Evolutionary conservation across 352 stramenopile genomes (phyloP), one percentile per base, ranked within the genome.

Genomic region (Phytophthora cryptogea): DNA sequence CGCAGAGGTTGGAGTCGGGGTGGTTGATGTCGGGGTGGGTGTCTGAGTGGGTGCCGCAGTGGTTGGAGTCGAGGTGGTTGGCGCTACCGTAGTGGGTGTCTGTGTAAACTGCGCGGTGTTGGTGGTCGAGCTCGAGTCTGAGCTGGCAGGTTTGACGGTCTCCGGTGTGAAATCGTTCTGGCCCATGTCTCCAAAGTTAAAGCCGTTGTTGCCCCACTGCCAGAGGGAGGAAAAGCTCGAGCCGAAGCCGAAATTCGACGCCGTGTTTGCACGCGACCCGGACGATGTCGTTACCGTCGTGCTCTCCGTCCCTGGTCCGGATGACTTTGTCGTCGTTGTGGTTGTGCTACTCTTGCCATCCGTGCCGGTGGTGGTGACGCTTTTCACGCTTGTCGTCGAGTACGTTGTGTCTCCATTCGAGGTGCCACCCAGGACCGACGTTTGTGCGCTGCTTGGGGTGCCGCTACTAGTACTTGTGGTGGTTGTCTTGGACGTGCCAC

Each of bases 191-290:
- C 50, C 54, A 8, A 66, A 70, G 59, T 63, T 69, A 33, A 59
- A 65, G 53, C 62, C 63, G 39, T 63, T 61, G 39, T 63, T 61
- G 35, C 57, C 52, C 58, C 52, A 69, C n/a, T 66, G 56, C 62
- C 67, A 69, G 20, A 56, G 37, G 2, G 63, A 69, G 17, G 57
- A 43, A 7, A 70, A 31, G 4, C 23, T 42, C 13, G 66, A 64
- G 0, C 55, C 54, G 20, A 66, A 58, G 8, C 50, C 42, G 39
- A 59, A 59, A 16, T 60, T 67, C 3, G 48, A 63, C 13, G 47
- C 17, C n/a, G 43, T 56, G 5, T 6, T 53, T 17, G 41, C n/a
- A 33, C 36, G 27, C 26, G 59, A 54, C 2, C 59, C 64, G 2
- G 64, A 69, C 9, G 59, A 68, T n/a, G 63, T 72, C 0, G 63